Evolutionary conservation across 495 filamentous ascomycete genomes (phyloP), one percentile per base, ranked within the genome.

Genomic region (Penicillium macrosclerotiorum): DNA sequence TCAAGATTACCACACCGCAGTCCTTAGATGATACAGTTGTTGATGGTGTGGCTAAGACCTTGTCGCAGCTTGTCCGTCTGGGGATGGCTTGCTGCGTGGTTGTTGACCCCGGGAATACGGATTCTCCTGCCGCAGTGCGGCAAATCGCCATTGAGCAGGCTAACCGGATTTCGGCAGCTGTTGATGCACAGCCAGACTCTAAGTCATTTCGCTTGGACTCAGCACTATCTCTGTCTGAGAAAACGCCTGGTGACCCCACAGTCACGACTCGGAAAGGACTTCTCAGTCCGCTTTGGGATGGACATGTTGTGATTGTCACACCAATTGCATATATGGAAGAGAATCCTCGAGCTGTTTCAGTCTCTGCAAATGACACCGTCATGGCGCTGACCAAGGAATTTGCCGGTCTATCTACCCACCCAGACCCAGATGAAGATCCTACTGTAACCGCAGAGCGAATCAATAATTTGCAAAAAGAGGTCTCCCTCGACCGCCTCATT

Each of bases 21-120:
- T 60, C 63, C 1, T 74, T 93, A 38, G 75, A 84, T 56, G 79
- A 90, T 42, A 62, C 68, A 5, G 85, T 78, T 0, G 55, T 97
- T 2, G 57, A 80, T 37, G 93, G 90, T 0, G 79, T 96, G 37
- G 89, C 84, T 0, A 82, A 81, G 51, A 97, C 94, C 0, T 64
- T 99, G 14, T 81, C 83, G 8, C 91, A 95, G 59, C 81, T 99
- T 5, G 76, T 78, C 19, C 80, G 83, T 35, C 73, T 99, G 19
- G 93, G 94, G 12, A 74, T 97, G 56, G 78, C 76, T 36, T 86
- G 89, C 38, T 83, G 88, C 18, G 78, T 97, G 0, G 86, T 97
- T 2, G 72, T 95, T 7, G 93, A 95, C 49, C 82, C 80, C 37
- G 76, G 79, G 6, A 51, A 64, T 16, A 47, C 64, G 45, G 60